Conservation (phyloP, 1,139 yeast genomes). For the Yamadazyma conglobata region DNA sequence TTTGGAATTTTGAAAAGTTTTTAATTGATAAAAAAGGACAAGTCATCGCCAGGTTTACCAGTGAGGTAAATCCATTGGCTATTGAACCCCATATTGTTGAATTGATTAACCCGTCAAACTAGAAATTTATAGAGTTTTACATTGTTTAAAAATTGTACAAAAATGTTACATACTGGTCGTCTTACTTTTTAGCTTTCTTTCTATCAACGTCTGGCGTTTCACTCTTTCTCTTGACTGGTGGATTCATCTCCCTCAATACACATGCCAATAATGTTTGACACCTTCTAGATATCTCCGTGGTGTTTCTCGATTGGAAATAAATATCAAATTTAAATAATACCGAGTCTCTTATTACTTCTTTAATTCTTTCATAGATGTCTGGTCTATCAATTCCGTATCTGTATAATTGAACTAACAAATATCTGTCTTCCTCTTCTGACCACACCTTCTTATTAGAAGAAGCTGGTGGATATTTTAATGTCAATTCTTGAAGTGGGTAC, state of each 20-base stretch:
- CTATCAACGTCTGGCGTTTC: conserved; percentile 13
- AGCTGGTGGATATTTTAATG: conserved; percentile 59
- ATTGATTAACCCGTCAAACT: too few relatives aligned
- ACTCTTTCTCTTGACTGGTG: conserved; percentile 16
- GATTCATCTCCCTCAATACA: conserved; percentile 55
- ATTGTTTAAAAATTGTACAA: background rate
- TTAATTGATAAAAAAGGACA: conserved; percentile 67
- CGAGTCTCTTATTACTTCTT: conserved; percentile 57
- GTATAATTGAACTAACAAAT: conserved; percentile 60
- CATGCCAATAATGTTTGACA: conserved; percentile 64
- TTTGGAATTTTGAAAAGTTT: conserved; percentile 97
- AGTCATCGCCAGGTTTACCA: conserved; percentile 67
- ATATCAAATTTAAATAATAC: conserved; percentile 68
- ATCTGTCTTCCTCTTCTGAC: conserved; percentile 74
- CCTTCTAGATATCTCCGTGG: conserved; percentile 64
- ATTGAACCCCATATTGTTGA: too few relatives aligned
- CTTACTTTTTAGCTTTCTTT: conserved; percentile 12
- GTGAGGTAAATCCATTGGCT: conserved; percentile 63
- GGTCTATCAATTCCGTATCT: conserved; percentile 64
- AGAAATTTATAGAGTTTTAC: too few relatives aligned
- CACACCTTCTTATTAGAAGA: conserved; percentile 54
- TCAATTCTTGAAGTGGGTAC: conserved; percentile 64
- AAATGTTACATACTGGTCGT: background rate
- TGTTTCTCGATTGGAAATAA: conserved; percentile 65
- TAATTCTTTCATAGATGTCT: conserved; percentile 60